A percentile compares a stretch with the other conserved stretches of the same genome.
Conservation (phyloP, 2,329 filamentous ascomycete species). For the Paraphoma sp. region DNA sequence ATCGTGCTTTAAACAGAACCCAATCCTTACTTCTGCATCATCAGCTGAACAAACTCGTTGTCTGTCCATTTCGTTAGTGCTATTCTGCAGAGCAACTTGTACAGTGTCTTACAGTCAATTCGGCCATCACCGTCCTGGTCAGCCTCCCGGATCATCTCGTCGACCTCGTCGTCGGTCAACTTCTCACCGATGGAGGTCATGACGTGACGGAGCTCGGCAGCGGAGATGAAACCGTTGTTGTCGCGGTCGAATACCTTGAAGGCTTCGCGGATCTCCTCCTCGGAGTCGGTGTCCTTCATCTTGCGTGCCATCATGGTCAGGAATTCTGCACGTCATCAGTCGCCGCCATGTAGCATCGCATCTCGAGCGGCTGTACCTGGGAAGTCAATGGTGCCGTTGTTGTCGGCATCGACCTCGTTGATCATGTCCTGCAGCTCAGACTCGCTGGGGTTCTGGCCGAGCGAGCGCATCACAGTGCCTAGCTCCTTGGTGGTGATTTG, state of each 20-base stretch:
- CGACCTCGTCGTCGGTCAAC: constrained; percentile 67
- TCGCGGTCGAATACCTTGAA: constrained; percentile 73
- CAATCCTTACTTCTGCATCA: constrained; percentile 60
- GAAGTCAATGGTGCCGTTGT: constrained; percentile 71
- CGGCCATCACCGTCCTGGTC: constrained; percentile 69
- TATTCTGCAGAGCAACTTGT: neutral
- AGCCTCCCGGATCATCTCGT: constrained; percentile 70
- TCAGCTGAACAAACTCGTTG: constrained; percentile 63
- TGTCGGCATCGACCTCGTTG: constrained; percentile 70
- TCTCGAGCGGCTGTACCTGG: constrained; percentile 52
- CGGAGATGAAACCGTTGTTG: constrained; percentile 69
- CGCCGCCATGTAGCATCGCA: neutral
- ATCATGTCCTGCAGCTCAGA: constrained; percentile 71
- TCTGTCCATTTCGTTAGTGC: constrained; percentile 43
- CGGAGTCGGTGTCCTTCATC: constrained; percentile 67
- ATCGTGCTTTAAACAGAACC: constrained; percentile 32
- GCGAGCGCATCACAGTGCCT: constrained; percentile 68
- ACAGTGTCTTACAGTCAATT: constrained; percentile 63
- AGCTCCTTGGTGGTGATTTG: constrained; percentile 70
- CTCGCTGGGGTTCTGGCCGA: constrained; percentile 68
- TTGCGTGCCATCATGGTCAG: constrained; percentile 71
- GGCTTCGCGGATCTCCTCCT: constrained; percentile 69
- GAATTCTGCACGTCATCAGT: constrained; percentile 58
- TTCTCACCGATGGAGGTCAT: constrained; percentile 71
- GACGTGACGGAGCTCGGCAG: constrained; percentile 67